Evolutionary conservation across 1,284 basidiomycete species (phyloP).

Genomic region (Pterulicium gracile): DNA sequence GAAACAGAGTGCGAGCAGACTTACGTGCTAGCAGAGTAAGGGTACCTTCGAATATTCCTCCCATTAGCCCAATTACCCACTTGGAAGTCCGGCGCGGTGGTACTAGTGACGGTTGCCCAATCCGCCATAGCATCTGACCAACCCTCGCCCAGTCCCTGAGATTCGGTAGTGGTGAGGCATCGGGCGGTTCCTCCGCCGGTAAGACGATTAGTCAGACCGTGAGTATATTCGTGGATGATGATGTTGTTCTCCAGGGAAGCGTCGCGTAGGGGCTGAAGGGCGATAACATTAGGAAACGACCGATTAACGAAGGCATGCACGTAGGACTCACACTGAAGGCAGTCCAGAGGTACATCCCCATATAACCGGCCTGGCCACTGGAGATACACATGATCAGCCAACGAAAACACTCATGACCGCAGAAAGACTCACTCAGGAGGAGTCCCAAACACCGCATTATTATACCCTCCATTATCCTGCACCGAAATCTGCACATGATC

Average conservation of each 20-base stretch:
- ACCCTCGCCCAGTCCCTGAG: constrained; percentile 35
- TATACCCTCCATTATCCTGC: constrained; percentile 20
- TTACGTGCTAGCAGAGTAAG: neutral
- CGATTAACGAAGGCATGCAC: constrained; percentile 4
- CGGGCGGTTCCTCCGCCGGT: constrained; percentile 36
- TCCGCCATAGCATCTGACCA: constrained; percentile 37
- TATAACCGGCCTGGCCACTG: constrained; percentile 26
- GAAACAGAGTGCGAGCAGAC: neutral
- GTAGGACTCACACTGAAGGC: constrained; percentile 16
- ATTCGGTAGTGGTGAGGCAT: constrained; percentile 31
- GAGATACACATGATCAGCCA: constrained; percentile 1
- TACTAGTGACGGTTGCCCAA: constrained; percentile 30
- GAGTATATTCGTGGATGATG: constrained; percentile 35
- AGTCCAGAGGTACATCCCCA: constrained; percentile 34
- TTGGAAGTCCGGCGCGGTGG: constrained; percentile 22
- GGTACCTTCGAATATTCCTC: constrained; percentile 7
- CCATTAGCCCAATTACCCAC: constrained; percentile 14
- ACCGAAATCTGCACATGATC: constrained; percentile 30
- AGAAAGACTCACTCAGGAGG: neutral
- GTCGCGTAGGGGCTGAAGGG: constrained; percentile 27
- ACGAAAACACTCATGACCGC: neutral
- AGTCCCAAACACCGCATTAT: neutral
- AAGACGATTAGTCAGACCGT: constrained; percentile 41
- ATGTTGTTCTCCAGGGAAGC: constrained; percentile 40
- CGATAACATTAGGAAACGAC: constrained; percentile 13